Evolutionary conservation across 306 rosid genomes (phyloP), one percentile per base, ranked within the genome.

Genomic region (Rosa rugosa): DNA sequence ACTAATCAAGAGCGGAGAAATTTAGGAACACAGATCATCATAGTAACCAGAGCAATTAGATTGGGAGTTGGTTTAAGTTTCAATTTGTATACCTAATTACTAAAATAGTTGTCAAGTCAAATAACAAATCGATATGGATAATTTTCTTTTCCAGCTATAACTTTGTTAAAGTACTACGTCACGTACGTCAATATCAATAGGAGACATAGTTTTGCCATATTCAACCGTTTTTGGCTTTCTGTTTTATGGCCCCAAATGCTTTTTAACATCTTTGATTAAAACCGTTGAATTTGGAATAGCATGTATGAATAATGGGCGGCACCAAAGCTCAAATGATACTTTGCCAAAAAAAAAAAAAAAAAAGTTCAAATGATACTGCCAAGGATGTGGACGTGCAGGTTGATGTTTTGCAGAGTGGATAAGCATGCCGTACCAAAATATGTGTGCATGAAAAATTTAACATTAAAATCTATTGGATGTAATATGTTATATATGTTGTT

Each of bases 71-170:
- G 84, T 84, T 84, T 57, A 36, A 23, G 73, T 63, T 76, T 80
- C 79, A 80, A 79, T 80, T 49, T 72, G 76, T 41, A 38, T 45
- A 80, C 84, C 79, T 80, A 84, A 76, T 16, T 18, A 51, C 47
- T 44, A 75, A 57, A 64, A 64, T 75, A 20, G 31, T 53, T 36
- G 62, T 70, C 38, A 53, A 65, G 85, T 81, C 56, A 78, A 81
- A 51, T 75, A 62, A 75, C 79, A 63, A 77, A n/a, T 68, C 11
- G 12, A 13, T 59, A 54, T 63, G 82, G 76, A 77, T 44, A 66
- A 45, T 62, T 40, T 78, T 69, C 62, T 68, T 1, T 59, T 59
- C 66, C 4, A 2, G 46, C 40, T 5, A 49, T 34, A 63, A 41
- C 42, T 56, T 25, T 40, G 38, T 14, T n/a, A 1, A 22, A 57